Evolutionary conservation across 2,329 filamentous ascomycete genomes (phyloP), one percentile per base, ranked within the genome.

Genomic region (Pseudogymnoascus sp.): DNA sequence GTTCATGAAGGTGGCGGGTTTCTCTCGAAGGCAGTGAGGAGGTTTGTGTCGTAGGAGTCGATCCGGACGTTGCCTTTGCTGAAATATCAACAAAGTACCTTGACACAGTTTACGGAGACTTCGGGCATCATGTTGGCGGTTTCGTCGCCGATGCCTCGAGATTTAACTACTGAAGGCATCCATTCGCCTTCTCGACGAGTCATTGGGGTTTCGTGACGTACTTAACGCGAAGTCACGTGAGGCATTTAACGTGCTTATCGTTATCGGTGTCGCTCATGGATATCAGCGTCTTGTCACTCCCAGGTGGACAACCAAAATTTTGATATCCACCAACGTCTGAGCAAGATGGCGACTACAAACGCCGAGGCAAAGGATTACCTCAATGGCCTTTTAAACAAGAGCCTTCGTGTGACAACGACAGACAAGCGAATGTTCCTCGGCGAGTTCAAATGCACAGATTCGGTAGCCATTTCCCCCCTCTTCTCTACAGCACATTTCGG

Each of bases 391-490:
- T 79, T 96, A 61, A 90, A 90, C 74, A 90, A 90, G 74, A 90
- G 85, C 40, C 78, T 97, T 36, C 88, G 92, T 64, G 79, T 97
- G 62, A 84, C 89, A 69, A 90, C 89, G 12, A 90, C 86, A 3
- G 93, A 97, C 73, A 86, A 85, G 14, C 90, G 95, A 65, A 87
- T 96, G 74, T 99, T 97, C 75, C 85, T 92, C 63, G 95, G 95
- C 18, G 83, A 87, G 67, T 90, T 99, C 77, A 97, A 96, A 77
- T 99, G 95, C 79, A 97, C 93, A 31, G 95, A 99, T 79, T 86
- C 89, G 65, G 92, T 96, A 78, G 43, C 63, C 23, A 25, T 31
- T 56, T 25, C 9, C 14, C 14, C 59, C 34, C n/a, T 25, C 21
- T 11, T 56, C 16, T 23, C 31, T 14, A 21, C 61, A 59, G 23